phyloP scores from a whole-genome alignment of 768 basidiomycete species.

The Mycena polygramma region DNA sequence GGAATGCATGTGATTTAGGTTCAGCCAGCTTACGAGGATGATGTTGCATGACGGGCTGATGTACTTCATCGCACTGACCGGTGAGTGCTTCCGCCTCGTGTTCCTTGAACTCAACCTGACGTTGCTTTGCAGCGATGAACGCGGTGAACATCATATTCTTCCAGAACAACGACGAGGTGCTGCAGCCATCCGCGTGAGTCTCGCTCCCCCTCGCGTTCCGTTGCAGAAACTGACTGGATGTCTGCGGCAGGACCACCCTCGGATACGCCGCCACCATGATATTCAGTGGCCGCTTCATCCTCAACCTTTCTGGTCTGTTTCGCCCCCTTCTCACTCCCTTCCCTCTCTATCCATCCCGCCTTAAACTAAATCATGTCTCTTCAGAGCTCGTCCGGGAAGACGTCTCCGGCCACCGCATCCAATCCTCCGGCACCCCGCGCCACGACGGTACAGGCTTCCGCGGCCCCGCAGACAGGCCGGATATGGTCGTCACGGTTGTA shows the following conservation, averaged over 20 bases:
- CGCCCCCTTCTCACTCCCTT: too few relatives aligned
- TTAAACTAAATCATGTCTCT: background rate
- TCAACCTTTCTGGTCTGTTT: slow-evolving; percentile 4
- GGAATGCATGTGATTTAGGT: background rate
- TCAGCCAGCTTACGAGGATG: slow-evolving; percentile 21
- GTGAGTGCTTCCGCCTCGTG: background rate
- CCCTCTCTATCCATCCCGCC: background rate
- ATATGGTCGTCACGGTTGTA: slow-evolving; percentile 19
- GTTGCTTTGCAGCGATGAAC: slow-evolving; percentile 18
- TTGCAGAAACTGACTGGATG: background rate
- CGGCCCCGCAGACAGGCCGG: background rate
- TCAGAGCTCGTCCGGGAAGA: slow-evolving; percentile 14
- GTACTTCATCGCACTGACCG: slow-evolving; percentile 23
- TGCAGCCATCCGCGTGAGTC: slow-evolving; percentile 24
- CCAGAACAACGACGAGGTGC: slow-evolving; percentile 16
- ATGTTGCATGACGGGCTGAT: slow-evolving; percentile 28
- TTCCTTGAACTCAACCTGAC: background rate
- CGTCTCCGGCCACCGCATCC: slow-evolving; percentile 24
- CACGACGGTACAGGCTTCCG: background rate
- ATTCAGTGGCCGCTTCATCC: background rate
- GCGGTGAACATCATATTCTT: slow-evolving; percentile 27
- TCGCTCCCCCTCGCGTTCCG: background rate
- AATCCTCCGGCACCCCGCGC: slow-evolving; percentile 20
- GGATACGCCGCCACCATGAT: slow-evolving; percentile 8
- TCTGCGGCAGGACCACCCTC: background rate